Evolutionary conservation across 2,329 filamentous ascomycete species (phyloP).

Genomic region (Alternaria conjuncta): DNA sequence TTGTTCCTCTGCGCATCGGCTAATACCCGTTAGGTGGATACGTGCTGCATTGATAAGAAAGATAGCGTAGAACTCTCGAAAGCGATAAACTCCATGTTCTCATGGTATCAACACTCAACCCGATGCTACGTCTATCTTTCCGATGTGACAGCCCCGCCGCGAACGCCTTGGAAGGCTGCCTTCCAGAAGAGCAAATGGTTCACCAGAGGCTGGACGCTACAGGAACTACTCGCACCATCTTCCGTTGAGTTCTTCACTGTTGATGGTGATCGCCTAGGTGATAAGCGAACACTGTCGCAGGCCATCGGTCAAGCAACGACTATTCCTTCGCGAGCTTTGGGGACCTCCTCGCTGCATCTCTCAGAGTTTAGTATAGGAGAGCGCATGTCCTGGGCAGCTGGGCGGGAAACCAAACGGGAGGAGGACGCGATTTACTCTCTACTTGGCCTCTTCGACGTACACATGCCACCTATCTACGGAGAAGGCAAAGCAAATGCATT

Average conservation of each 20-base stretch:
- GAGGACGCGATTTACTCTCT: background rate
- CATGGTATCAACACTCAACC: background rate
- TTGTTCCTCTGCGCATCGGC: background rate
- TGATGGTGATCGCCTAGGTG: background rate
- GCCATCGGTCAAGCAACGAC: background rate
- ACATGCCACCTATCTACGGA: background rate
- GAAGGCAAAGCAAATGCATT: background rate
- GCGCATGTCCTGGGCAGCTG: background rate
- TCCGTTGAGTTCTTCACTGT: background rate
- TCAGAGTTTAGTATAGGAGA: background rate
- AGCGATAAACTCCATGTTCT: conserved; percentile 8
- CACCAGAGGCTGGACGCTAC: conserved; percentile 5
- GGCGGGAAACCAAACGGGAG: background rate
- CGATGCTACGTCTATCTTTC: conserved; percentile 10
- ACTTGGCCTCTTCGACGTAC: background rate
- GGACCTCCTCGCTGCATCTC: background rate
- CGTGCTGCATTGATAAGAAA: conserved; percentile 8
- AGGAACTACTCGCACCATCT: conserved; percentile 4
- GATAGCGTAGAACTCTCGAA: background rate
- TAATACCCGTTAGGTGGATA: background rate
- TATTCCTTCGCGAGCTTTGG: background rate
- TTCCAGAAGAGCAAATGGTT: conserved; percentile 11
- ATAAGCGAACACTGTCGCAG: background rate
- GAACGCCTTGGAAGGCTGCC: background rate
- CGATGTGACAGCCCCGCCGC: background rate